Evolutionary conservation across 805 yeast species (phyloP).

Genomic region (Lachancea waltii): DNA sequence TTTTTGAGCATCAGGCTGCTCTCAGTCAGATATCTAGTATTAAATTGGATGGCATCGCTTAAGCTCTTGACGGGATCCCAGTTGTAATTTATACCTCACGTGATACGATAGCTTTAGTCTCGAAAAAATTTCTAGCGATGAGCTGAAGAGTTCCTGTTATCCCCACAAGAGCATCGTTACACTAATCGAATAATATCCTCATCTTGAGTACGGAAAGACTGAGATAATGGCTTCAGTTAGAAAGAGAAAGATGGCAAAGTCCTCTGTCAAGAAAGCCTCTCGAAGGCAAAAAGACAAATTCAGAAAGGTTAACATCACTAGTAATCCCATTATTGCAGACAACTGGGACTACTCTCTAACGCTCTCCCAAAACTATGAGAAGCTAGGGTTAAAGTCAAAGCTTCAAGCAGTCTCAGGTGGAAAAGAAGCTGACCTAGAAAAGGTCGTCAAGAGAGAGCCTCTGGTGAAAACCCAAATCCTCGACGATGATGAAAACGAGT

Average conservation of each 20-base stretch:
- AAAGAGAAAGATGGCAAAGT: constrained; percentile 74
- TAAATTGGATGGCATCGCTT: no score
- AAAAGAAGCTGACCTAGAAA: constrained; percentile 47
- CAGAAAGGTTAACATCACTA: constrained; percentile 54
- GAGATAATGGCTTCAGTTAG: constrained; percentile 64
- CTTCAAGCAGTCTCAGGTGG: constrained; percentile 76
- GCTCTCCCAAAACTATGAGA: constrained; percentile 77
- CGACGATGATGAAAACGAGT: constrained; percentile 30
- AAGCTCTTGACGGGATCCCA: no score
- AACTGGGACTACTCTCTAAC: constrained; percentile 87
- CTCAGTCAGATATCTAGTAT: no score
- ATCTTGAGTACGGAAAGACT: no score
- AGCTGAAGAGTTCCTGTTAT: constrained; percentile 3
- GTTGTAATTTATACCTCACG: not conserved
- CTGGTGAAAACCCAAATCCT: constrained; percentile 20
- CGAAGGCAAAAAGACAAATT: constrained; percentile 66
- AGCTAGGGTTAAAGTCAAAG: constrained; percentile 66
- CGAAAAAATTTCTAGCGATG: constrained; percentile 8
- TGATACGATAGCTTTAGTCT: not conserved
- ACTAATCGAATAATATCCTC: not conserved
- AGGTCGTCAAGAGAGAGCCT: constrained; percentile 34
- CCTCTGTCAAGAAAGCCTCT: constrained; percentile 63
- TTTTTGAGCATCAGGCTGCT: no score
- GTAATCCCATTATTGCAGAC: constrained; percentile 78
- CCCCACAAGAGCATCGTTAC: not conserved